Evolutionary conservation across 208 protist species (phyloP).

Genomic region (Trypanosoma platydactyli): DNA sequence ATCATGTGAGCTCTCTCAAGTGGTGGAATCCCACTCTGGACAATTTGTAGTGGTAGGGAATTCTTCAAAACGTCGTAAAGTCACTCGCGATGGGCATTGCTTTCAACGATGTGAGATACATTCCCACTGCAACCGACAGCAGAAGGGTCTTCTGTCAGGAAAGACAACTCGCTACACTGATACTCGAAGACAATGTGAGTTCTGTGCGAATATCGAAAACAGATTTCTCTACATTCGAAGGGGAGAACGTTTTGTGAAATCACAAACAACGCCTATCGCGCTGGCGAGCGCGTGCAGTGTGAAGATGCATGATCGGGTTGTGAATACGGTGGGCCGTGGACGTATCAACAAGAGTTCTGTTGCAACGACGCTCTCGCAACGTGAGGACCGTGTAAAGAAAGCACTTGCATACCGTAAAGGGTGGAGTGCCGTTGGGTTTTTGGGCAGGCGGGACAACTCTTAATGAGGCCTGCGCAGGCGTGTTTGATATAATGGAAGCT

Average conservation of each 20-base stretch:
- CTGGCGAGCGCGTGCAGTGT: conserved; percentile 22
- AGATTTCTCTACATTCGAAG: neutral
- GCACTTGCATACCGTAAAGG: conserved; percentile 22
- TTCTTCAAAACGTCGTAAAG: neutral
- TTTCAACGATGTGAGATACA: neutral
- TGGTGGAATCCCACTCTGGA: neutral
- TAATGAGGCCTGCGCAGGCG: neutral
- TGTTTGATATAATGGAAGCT: neutral
- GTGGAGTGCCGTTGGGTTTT: conserved; percentile 15
- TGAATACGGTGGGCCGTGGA: conserved; percentile 23
- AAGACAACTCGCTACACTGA: neutral
- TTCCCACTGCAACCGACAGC: neutral
- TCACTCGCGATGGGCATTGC: neutral
- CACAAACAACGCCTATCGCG: conserved; percentile 20
- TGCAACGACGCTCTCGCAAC: conserved; percentile 20
- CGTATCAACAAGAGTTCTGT: conserved; percentile 18
- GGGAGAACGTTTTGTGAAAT: neutral
- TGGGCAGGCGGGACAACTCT: neutral
- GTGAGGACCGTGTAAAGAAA: conserved; percentile 29
- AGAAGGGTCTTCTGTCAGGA: neutral
- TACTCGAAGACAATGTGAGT: conserved; percentile 18
- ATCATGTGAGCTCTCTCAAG: neutral
- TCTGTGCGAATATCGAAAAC: conserved; percentile 16
- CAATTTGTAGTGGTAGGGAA: neutral
- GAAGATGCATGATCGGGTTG: conserved; percentile 20